These are phyloP conservation scores for Ophioceras dolichostomum DNA, from an alignment of 2,329 filamentous ascomycete genomes.

Conservation along the genomic window DNA sequence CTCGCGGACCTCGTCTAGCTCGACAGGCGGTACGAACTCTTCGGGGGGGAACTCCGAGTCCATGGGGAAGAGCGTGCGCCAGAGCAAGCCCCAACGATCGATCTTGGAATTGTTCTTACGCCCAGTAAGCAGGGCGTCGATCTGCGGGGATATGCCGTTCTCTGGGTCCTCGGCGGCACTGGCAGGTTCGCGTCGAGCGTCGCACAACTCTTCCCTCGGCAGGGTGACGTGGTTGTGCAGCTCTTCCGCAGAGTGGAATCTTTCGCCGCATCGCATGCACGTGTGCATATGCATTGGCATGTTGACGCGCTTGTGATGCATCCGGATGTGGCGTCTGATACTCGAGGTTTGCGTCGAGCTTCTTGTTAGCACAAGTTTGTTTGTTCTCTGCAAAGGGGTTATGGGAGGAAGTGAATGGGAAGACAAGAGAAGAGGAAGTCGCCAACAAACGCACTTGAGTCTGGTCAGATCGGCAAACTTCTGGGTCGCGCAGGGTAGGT, in stretches of 20 bases:
- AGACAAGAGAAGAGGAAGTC: no score
- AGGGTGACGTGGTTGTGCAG: neutral
- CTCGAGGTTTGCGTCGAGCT: no score
- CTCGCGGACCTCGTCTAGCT: neutral
- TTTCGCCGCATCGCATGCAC: neutral
- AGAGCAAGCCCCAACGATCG: neutral
- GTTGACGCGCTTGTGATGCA: neutral
- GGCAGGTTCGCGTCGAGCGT: neutral
- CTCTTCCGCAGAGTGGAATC: neutral
- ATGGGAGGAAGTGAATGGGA: no score
- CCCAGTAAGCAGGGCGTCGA: neutral
- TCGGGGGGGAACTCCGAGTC: neutral
- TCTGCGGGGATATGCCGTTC: constrained; percentile 2
- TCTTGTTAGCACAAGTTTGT: no score
- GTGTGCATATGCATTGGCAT: no score
- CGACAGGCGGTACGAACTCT: constrained; percentile 1
- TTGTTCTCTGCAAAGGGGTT: no score
- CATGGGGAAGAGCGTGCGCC: constrained; percentile 1
- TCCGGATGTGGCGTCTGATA: neutral
- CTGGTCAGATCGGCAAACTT: neutral
- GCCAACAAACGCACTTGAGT: constrained; percentile 1
- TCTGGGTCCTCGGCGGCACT: constrained; percentile 1
- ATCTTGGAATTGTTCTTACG: neutral
- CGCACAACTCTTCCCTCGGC: neutral
- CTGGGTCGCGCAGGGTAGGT: neutral